Conservation (phyloP, 192 early-diverging fungal genomes). For the Podila verticillata region DNA sequence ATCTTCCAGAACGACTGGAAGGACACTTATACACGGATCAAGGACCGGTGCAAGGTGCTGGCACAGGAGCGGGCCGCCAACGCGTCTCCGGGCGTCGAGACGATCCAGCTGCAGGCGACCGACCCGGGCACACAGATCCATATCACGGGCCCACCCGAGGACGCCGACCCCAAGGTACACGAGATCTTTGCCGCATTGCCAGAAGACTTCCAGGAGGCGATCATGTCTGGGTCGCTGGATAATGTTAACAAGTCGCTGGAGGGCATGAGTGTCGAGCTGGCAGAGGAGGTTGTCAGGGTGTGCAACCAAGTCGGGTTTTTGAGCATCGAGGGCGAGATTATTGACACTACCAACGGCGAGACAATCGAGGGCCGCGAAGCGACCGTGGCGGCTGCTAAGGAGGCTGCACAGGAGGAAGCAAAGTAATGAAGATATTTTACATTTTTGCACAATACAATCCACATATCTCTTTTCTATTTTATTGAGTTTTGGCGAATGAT, state of each 20-base stretch:
- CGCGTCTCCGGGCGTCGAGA: slow-evolving; percentile 62
- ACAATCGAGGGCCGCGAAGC: slow-evolving; percentile 49
- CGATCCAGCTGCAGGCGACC: slow-evolving; percentile 77
- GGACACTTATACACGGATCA: slow-evolving; percentile 84
- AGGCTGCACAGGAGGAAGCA: neutral
- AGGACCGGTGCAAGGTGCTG: slow-evolving; percentile 73
- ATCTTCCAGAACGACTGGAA: slow-evolving; percentile 91
- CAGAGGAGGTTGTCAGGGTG: slow-evolving; percentile 78
- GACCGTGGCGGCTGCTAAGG: slow-evolving; percentile 31
- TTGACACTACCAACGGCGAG: slow-evolving; percentile 55
- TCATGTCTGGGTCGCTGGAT: slow-evolving; percentile 80
- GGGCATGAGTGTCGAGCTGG: slow-evolving; percentile 72
- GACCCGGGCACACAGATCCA: slow-evolving; percentile 76
- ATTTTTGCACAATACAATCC: neutral
- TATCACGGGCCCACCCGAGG: slow-evolving; percentile 72
- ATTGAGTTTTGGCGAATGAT: no score
- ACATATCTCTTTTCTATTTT: no score
- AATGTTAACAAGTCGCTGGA: slow-evolving; percentile 86
- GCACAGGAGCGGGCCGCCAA: slow-evolving; percentile 59
- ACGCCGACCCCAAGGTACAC: slow-evolving; percentile 64
- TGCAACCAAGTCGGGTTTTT: slow-evolving; percentile 80
- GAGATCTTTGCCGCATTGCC: slow-evolving; percentile 80
- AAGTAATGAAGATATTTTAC: neutral
- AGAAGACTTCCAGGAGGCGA: slow-evolving; percentile 74
- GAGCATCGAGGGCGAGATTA: slow-evolving; percentile 53